Evolutionary conservation across 768 basidiomycete species (phyloP).

Genomic region (Cyclocybe aegerita): DNA sequence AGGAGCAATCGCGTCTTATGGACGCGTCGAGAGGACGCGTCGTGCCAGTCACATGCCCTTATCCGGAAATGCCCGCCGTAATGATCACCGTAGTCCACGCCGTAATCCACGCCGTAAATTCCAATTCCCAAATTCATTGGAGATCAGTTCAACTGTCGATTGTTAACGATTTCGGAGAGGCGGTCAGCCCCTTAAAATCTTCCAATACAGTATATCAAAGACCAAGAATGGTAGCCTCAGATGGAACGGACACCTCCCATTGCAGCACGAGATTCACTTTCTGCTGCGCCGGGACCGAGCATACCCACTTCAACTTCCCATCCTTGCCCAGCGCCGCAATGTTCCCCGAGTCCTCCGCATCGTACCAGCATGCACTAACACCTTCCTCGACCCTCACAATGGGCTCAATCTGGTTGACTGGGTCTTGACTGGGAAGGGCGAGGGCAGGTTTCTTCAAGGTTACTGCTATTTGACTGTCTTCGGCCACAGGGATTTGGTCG

Average conservation of each 20-base stretch:
- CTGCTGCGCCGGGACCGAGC: slow-evolving; percentile 25
- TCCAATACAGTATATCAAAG: too few species aligned
- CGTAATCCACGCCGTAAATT: too few species aligned
- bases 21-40: too few species aligned
- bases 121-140: too few species aligned
- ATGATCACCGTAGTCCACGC: too few species aligned
- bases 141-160: too few species aligned
- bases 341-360: slow-evolving; percentile 24
- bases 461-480: slow-evolving; percentile 29
- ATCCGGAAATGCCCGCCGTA: too few species aligned
- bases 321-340: slow-evolving; percentile 28
- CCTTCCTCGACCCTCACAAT: slow-evolving; percentile 21
- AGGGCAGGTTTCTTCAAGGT: slow-evolving; percentile 29
- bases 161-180: too few species aligned
- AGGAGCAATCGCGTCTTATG: too few species aligned
- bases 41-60: too few species aligned
- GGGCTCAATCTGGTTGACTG: slow-evolving; percentile 1
- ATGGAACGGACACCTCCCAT: slow-evolving; percentile 33
- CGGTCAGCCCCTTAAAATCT: too few species aligned
- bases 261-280: slow-evolving; percentile 29
- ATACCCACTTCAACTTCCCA: slow-evolving; percentile 36
- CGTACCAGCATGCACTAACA: slow-evolving; percentile 32
- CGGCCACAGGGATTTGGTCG: slow-evolving; percentile 35
- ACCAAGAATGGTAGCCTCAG: slow-evolving; percentile 19
- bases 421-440: slow-evolving; percentile 6